Conservation (phyloP, 768 basidiomycete species). For the Agrocybe praecox region DNA sequence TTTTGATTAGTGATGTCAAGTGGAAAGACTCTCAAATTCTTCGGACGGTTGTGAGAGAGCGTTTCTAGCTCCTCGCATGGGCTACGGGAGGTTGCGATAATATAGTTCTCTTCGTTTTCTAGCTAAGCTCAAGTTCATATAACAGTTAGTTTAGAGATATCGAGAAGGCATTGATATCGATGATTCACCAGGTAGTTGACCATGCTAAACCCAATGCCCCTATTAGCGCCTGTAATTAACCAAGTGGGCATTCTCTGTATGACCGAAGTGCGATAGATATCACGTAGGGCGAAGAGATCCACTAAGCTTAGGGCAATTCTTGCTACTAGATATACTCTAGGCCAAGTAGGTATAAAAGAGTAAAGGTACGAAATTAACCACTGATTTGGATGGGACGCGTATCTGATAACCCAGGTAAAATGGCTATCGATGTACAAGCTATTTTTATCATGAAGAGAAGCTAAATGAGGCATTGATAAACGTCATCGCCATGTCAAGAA, state of each 20-base stretch:
- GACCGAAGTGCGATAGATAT: too few species aligned
- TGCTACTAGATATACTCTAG: too few species aligned
- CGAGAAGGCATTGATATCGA: not conserved
- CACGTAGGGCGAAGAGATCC: too few species aligned
- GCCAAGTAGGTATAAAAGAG: too few species aligned
- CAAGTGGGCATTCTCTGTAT: conserved; percentile 20
- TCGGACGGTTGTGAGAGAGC: conserved; percentile 14
- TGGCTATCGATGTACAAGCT: too few species aligned
- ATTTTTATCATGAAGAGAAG: too few species aligned
- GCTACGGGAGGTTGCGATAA: conserved; percentile 23
- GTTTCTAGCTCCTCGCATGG: conserved; percentile 10
- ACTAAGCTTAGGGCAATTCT: too few species aligned
- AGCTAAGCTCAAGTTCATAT: conserved; percentile 14
- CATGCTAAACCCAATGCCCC: conserved; percentile 22
- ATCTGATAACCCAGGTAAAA: too few species aligned
- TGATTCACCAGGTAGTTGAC: conserved; percentile 17
- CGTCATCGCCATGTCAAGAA: too few species aligned
- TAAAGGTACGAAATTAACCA: too few species aligned
- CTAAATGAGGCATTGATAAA: too few species aligned
- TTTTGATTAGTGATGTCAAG: conserved; percentile 20
- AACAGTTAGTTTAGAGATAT: not conserved
- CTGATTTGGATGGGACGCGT: too few species aligned
- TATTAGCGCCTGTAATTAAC: conserved; percentile 26
- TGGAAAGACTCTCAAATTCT: conserved; percentile 15
- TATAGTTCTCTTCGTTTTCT: conserved; percentile 21